Percentiles rank a stretch among this genome's conserved stretches.
These are phyloP conservation scores for Phyllosticta ampelicida DNA, from an alignment of 2,329 filamentous ascomycete species.

Conservation along the genomic window DNA sequence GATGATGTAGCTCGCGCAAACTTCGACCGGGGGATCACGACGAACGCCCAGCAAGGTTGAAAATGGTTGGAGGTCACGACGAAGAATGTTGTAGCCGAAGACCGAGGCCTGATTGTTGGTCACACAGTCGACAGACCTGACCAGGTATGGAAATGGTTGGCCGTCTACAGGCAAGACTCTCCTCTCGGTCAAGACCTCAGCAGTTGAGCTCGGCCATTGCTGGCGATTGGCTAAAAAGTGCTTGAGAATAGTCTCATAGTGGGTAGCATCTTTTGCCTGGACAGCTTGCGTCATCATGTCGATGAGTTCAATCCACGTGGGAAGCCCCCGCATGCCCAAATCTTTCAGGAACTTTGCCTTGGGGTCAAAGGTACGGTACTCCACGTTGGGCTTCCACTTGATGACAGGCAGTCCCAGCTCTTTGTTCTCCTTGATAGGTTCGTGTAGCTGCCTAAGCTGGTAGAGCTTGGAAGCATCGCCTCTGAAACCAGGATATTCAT, in stretches of 20 bases:
- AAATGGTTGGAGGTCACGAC: constrained; percentile 65
- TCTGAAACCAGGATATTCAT: constrained; percentile 8
- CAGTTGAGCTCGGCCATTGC: constrained; percentile 2
- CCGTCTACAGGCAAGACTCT: constrained; percentile 5
- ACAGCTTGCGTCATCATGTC: constrained; percentile 4
- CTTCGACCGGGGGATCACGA: constrained; percentile 65
- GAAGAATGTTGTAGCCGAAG: constrained; percentile 70
- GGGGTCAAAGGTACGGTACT: constrained; percentile 5
- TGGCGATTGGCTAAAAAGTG: constrained; percentile 7
- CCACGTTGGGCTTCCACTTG: constrained; percentile 24
- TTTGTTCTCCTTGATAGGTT: constrained; percentile 22
- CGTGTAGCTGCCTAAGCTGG: constrained; percentile 26
- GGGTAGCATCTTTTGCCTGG: not conserved
- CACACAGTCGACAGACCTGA: constrained; percentile 67
- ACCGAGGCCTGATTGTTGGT: constrained; percentile 66
- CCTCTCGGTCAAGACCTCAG: constrained; percentile 2
- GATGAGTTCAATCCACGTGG: constrained; percentile 3
- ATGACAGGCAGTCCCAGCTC: constrained; percentile 58
- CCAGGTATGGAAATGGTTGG: constrained; percentile 48
- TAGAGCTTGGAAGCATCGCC: constrained; percentile 22
- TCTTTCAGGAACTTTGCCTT: constrained; percentile 28
- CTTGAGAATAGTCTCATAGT: constrained; percentile 3
- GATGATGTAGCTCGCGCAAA: constrained; percentile 65
- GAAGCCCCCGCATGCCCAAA: constrained; percentile 3
- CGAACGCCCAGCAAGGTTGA: constrained; percentile 77